Base-by-base conservation (phyloP, 2,329 filamentous ascomycete species). In the Stachybotrys chartarum region DNA sequence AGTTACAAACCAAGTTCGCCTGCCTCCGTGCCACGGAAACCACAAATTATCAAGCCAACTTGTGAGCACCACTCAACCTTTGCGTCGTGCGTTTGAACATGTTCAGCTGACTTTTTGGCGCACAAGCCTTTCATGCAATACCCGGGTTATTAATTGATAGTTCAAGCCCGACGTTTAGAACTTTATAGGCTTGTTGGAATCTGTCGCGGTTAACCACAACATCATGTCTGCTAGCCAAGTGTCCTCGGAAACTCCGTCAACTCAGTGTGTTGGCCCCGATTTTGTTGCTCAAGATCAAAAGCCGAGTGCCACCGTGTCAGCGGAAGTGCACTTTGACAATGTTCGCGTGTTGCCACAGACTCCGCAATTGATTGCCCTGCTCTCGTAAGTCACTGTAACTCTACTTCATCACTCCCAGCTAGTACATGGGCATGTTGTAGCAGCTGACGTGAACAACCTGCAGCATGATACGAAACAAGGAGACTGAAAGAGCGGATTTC, bases 401-500 rank as follows among this genome's bases (percentile, higher is more conserved):
- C 7, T 42, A 42, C 35, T 42, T 42, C 35, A 57, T 53, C 50
- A 16, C 12, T 47, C 18, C 35, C 5, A 10, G 35, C 10, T 42
- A 24, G 24, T 24, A 4, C 35, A 10, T 42, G 35, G 35, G 35
- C 35, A 42, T 10, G 10, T 42, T 6, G 35, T 14, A 14, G 8
- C 35, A 42, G 14, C 14, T 10, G 5, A 42, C 14, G 14, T 42
- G 8, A 5, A 42, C 14, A 14, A 42, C 14, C 10, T 10, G 58
- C 66, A 97, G 93, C 59, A 97, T 97, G 82, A 97, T 99, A 69
- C 88, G 94, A 64, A 91, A 96, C 72, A 90, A 89, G 72, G 83
- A 87, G 62, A 99, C 94, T 6, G 84, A 87, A 55, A 88, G 94
- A 57, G 94, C 91, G 59, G 94, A 99, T 73, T 99, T 99, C 72